These are phyloP conservation scores for Geotrichum restrictum DNA, from an alignment of 1,139 yeast species.

Conservation along the genomic window DNA sequence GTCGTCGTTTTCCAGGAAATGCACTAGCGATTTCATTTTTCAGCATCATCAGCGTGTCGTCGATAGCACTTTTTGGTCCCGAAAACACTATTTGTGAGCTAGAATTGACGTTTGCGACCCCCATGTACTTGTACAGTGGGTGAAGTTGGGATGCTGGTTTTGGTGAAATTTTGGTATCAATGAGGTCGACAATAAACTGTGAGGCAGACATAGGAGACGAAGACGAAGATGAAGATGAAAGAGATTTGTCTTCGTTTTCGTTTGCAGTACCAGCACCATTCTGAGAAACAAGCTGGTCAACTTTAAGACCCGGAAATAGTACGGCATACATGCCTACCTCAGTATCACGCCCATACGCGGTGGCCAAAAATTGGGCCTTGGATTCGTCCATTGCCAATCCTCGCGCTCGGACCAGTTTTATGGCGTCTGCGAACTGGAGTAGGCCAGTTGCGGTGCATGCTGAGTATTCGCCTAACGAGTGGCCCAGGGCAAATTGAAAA, in stretches of 20 bases:
- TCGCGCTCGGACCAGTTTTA: conserved; percentile 49
- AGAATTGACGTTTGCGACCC: conserved; percentile 43
- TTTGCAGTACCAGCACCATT: too few species aligned
- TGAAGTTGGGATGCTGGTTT: neutral
- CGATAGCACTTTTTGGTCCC: conserved; percentile 32
- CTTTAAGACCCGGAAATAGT: conserved; percentile 25
- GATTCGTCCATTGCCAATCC: conserved; percentile 50
- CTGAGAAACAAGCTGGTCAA: too few species aligned
- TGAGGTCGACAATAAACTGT: neutral
- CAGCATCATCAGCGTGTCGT: conserved; percentile 11
- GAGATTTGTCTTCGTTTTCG: too few species aligned
- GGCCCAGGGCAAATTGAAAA: conserved; percentile 46
- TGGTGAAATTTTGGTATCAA: conserved; percentile 7
- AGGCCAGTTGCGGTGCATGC: conserved; percentile 49
- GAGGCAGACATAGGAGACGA: neutral
- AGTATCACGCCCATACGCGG: conserved; percentile 37
- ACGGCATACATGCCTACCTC: conserved; percentile 30
- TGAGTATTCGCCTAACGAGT: conserved; percentile 61
- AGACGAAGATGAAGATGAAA: too few species aligned
- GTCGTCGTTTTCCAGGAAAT: too few species aligned
- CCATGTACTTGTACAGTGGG: conserved; percentile 22
- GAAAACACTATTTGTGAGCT: conserved; percentile 42
- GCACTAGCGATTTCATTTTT: conserved; percentile 15
- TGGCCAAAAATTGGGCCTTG: conserved; percentile 19
- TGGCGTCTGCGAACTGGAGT: conserved; percentile 43